These are phyloP conservation scores for Russula abietina DNA, from an alignment of 768 basidiomycete species.

Conservation along the genomic window DNA sequence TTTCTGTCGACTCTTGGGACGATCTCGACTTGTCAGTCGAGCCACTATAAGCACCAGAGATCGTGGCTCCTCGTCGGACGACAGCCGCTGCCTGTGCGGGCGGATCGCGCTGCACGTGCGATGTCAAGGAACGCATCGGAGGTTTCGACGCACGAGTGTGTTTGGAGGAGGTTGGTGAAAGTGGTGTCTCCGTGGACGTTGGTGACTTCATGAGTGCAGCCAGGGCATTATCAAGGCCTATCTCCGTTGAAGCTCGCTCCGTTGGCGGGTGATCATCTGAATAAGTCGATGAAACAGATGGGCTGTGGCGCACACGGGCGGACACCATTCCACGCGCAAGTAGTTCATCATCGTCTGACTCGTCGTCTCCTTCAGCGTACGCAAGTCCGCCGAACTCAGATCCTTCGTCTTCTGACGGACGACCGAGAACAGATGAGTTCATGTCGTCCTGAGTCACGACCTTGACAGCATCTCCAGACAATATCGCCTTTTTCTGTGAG, in stretches of 20 bases:
- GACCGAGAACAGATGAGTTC: slow-evolving; percentile 2
- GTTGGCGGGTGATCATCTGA: slow-evolving; percentile 23
- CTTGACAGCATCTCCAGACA: slow-evolving; percentile 9
- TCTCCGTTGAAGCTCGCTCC: background rate
- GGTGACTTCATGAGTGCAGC: slow-evolving; percentile 38
- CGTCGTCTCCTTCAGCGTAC: slow-evolving; percentile 32
- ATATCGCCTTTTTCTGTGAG: slow-evolving; percentile 31
- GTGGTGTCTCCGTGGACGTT: slow-evolving; percentile 29
- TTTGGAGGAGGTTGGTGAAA: slow-evolving; percentile 33
- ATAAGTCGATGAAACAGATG: slow-evolving; percentile 30
- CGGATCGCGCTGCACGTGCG: slow-evolving; percentile 36
- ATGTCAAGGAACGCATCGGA: slow-evolving; percentile 51
- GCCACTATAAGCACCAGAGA: slow-evolving; percentile 30
- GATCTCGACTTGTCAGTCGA: slow-evolving; percentile 24
- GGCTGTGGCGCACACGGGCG: slow-evolving; percentile 26
- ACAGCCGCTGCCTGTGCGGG: slow-evolving; percentile 27
- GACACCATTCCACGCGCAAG: slow-evolving; percentile 25
- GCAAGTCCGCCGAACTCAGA: slow-evolving; percentile 34
- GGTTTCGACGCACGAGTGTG: slow-evolving; percentile 42
- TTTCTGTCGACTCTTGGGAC: slow-evolving; percentile 22
- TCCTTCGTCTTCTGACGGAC: slow-evolving; percentile 20
- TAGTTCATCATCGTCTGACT: slow-evolving; percentile 26
- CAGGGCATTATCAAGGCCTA: slow-evolving; percentile 42
- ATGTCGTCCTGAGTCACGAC: slow-evolving; percentile 16
- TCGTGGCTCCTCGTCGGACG: slow-evolving; percentile 27